These are phyloP conservation scores for Fusarium globosum DNA, from an alignment of 2,329 filamentous ascomycete genomes.

Conservation along the genomic window DNA sequence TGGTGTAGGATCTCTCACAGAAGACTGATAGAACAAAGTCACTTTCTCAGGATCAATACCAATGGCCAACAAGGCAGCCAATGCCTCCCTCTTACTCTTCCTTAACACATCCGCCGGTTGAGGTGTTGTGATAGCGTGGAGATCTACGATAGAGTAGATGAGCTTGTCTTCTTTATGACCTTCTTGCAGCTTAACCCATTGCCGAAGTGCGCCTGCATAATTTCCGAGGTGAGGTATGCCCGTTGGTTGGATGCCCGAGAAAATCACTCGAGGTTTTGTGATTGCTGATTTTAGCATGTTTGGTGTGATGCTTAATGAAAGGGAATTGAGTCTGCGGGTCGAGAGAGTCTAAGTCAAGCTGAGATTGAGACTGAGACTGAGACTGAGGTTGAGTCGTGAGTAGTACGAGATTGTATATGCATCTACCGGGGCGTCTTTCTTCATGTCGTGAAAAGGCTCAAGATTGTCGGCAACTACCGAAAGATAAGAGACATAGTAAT, in stretches of 20 bases:
- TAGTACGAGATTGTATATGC: conserved; percentile 36
- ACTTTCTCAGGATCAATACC: conserved; percentile 83
- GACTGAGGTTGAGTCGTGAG: background rate
- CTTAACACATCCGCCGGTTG: conserved; percentile 72
- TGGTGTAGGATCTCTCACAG: conserved; percentile 49
- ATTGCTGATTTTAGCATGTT: conserved; percentile 19
- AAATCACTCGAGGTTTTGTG: conserved; percentile 66
- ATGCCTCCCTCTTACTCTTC: conserved; percentile 75
- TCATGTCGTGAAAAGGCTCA: background rate
- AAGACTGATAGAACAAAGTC: conserved; percentile 84
- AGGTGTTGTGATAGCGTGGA: conserved; percentile 89
- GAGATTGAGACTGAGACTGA: conserved; percentile 11
- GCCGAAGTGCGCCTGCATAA: conserved; percentile 87
- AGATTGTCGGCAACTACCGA: background rate
- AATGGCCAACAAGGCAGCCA: conserved; percentile 85
- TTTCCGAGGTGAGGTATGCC: conserved; percentile 95
- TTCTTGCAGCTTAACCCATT: conserved; percentile 84
- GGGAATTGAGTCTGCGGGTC: background rate
- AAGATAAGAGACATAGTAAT: background rate
- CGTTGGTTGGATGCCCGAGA: conserved; percentile 97
- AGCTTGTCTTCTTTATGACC: conserved; percentile 69
- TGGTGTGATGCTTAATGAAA: background rate
- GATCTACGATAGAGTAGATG: conserved; percentile 89
- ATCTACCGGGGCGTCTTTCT: conserved; percentile 36
- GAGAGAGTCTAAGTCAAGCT: background rate